Percentiles rank a stretch among this genome's conserved stretches.
Evolutionary conservation across 805 yeast species (phyloP).

Genomic region (Metschnikowia koreensis): DNA sequence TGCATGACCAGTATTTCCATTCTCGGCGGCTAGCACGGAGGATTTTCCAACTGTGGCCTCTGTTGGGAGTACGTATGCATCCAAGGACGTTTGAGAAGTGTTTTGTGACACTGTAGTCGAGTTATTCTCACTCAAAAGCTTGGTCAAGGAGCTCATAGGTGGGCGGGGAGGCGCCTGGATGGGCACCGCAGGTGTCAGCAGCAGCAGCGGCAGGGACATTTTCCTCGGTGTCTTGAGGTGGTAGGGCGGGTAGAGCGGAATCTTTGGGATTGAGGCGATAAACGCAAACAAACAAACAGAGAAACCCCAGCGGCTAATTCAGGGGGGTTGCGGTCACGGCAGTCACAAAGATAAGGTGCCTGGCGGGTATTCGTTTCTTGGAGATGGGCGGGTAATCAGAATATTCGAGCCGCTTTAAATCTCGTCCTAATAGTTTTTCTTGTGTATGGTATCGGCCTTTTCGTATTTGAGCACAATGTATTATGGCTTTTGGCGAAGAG

Average conservation of each 20-base stretch:
- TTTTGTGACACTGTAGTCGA: slow-evolving; percentile 7
- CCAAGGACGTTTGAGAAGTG: slow-evolving; percentile 9
- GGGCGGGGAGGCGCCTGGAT: slow-evolving; percentile 15
- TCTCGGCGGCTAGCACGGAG: neutral
- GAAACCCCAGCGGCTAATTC: neutral
- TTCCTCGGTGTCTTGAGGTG: slow-evolving; percentile 15
- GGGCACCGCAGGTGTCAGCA: slow-evolving; percentile 1
- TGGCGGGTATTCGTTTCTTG: neutral
- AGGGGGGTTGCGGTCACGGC: neutral
- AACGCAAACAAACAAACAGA: neutral
- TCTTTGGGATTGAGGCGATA: neutral
- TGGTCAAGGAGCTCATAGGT: slow-evolving; percentile 38
- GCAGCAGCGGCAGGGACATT: slow-evolving; percentile 10
- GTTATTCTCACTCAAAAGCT: slow-evolving; percentile 35
- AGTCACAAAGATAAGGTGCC: neutral
- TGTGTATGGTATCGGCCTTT: too few species aligned
- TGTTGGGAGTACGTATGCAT: slow-evolving; percentile 1
- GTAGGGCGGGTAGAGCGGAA: slow-evolving; percentile 20
- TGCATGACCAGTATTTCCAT: too few species aligned
- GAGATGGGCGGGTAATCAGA: too few species aligned
- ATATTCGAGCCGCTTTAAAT: too few species aligned
- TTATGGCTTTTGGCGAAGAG: too few species aligned
- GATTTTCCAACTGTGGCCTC: neutral
- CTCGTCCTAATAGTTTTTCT: too few species aligned
- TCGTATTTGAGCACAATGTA: too few species aligned